phyloP scores from a whole-genome alignment of 768 basidiomycete species.

The Gloeopeniophorella convolvens region DNA sequence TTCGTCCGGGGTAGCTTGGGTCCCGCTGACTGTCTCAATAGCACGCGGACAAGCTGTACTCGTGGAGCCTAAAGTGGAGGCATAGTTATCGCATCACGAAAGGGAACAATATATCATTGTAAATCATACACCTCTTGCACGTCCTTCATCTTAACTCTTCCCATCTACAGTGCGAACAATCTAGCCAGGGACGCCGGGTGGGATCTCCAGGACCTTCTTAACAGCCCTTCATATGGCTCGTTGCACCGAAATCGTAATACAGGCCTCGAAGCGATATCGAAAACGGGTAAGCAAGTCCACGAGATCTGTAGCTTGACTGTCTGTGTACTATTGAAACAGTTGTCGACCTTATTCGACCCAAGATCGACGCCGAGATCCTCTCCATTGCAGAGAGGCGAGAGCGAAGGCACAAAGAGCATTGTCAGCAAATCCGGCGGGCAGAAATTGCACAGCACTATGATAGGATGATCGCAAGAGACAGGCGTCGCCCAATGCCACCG shows the following conservation, averaged over 20 bases:
- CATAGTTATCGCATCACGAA: neutral
- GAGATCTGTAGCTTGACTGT: too few species aligned
- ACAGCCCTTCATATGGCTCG: neutral
- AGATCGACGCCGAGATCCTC: conserved; percentile 29
- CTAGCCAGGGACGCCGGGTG: conserved; percentile 4
- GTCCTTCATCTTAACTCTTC: neutral
- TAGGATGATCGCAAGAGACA: conserved; percentile 34
- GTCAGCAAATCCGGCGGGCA: conserved; percentile 25
- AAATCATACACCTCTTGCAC: neutral
- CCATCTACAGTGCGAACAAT: neutral
- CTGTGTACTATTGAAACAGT: conserved; percentile 24
- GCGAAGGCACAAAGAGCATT: conserved; percentile 26
- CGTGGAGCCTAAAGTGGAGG: neutral
- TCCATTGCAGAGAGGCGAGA: conserved; percentile 23
- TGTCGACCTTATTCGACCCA: conserved; percentile 21
- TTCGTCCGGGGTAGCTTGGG: neutral
- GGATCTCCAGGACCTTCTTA: conserved; percentile 10
- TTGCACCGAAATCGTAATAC: neutral
- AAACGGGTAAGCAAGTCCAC: conserved; percentile 1
- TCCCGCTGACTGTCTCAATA: neutral
- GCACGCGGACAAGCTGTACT: conserved; percentile 1
- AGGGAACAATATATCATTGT: conserved; percentile 7
- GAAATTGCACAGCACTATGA: conserved; percentile 41
- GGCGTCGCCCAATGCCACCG: conserved; percentile 35
- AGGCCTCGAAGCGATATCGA: conserved; percentile 7